Conservation (phyloP, 106 monocot species). For the Vanilla planifolia region DNA sequence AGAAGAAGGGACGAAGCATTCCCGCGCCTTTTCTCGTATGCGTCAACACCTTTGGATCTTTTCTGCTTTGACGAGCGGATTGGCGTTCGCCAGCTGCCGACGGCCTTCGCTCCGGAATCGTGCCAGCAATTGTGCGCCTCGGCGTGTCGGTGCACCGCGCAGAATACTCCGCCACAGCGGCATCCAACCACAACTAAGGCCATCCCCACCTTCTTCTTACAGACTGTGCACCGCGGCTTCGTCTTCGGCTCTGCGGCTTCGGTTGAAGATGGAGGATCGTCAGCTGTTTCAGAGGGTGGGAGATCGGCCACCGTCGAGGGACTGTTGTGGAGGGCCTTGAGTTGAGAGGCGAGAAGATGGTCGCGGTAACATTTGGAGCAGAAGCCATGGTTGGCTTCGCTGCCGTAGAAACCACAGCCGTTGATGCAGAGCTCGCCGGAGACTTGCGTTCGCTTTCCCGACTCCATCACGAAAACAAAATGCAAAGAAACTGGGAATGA, state of each 20-base stretch:
- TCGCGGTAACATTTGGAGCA: constrained; percentile 36
- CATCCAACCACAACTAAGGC: neutral
- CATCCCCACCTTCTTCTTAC: constrained; percentile 4
- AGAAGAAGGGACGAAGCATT: too few relatives aligned
- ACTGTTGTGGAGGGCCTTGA: constrained; percentile 7
- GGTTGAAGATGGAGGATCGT: neutral
- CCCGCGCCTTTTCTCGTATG: too few relatives aligned
- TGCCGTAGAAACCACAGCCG: constrained; percentile 39
- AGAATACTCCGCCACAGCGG: neutral
- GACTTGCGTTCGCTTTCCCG: neutral
- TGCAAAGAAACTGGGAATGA: neutral
- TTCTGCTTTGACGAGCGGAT: constrained; percentile 14
- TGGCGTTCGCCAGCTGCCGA: constrained; percentile 10
- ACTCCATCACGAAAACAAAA: too few relatives aligned
- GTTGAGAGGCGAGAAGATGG: neutral
- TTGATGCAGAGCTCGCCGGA: constrained; percentile 15
- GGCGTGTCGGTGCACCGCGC: neutral
- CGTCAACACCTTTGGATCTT: too few relatives aligned
- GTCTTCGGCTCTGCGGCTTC: neutral
- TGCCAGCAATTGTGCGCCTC: constrained; percentile 8
- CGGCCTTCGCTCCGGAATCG: constrained; percentile 26
- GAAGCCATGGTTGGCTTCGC: constrained; percentile 19
- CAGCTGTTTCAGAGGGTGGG: too few relatives aligned
- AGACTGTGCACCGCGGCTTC: constrained; percentile 13
- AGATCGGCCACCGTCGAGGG: too few relatives aligned